Evolutionary conservation across 805 yeast species (phyloP), one percentile per base, ranked within the genome.

Genomic region (Hemisphaericaspora nanyangensis): DNA sequence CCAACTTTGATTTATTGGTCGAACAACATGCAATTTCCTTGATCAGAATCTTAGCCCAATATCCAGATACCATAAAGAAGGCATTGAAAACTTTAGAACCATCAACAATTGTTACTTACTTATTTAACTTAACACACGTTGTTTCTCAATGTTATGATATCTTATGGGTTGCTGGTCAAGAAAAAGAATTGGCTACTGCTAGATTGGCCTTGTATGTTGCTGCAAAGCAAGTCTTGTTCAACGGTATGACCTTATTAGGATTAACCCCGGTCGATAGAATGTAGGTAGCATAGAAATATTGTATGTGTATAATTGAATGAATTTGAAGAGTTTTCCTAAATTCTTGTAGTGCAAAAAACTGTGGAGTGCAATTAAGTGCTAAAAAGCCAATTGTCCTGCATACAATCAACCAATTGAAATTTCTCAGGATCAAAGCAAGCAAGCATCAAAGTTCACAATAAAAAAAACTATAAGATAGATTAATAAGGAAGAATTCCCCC

Each of bases 241-340:
- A 89, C 57, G 99, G 97, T 71, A 81, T 93, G 89, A 70, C 71
- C 33, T 70, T 93, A 56, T 71, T 93, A 56, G 96, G 97, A 41
- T 75, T 93, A 60, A 89, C 97, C 32, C 98, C 99, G n/a, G 98
- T 93, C 46, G 96, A 91, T 55, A 83, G 98, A 78, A 91, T 91
- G 98, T 91, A 73, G 67, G 26, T 22, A 22, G 26, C 8, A 22
- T 22, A 22, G 5, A 8, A 33, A 17, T 18, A 18, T 11, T 18
- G 15, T 30, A 10, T 18, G n/a, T 30, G n/a, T 11, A 19, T 12
- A 30, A 12, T 26, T 12, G 16, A n/a, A n/a, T n/a, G 26, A 22
- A 22, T 22, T 3, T 3, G 26, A n/a, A n/a, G n/a, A n/a, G n/a
- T n/a, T n/a, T n/a, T n/a, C n/a, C n/a, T n/a, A n/a, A n/a, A n/a